Percentiles rank a stretch among this genome's conserved stretches.
Evolutionary conservation across 495 filamentous ascomycete species (phyloP).

Genomic region (Aspergillus nanangensis): DNA sequence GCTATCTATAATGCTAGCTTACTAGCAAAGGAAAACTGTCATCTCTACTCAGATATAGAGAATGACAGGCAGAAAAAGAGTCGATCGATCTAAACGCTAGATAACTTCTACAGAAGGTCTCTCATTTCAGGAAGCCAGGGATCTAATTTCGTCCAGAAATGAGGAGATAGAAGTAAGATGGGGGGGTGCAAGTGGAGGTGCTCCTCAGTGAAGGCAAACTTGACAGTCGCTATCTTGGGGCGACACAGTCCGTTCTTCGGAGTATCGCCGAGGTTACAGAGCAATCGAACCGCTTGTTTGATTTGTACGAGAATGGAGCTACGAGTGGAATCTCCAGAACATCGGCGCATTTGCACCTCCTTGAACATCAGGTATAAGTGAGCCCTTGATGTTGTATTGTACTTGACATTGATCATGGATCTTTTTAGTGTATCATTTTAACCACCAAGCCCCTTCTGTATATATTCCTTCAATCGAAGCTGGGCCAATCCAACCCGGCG

Average conservation of each 20-base stretch:
- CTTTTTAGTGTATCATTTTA: not conserved
- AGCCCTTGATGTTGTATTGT: not conserved
- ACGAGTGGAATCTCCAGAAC: not conserved
- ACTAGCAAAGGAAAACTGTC: too few species aligned
- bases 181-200: too few species aligned
- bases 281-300: not conserved
- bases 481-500: not conserved
- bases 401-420: not conserved
- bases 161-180: too few species aligned
- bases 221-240: slow-evolving; percentile 3
- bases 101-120: too few species aligned
- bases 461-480: slow-evolving; percentile 1
- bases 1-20: too few species aligned
- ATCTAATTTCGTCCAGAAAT: too few species aligned
- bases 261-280: not conserved
- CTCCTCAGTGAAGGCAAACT: not conserved
- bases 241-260: slow-evolving; percentile 2
- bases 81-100: too few species aligned
- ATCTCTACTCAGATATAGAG: too few species aligned
- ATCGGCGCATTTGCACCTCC: slow-evolving; percentile 2
- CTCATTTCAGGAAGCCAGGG: too few species aligned
- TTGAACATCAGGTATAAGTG: slow-evolving; percentile 1
- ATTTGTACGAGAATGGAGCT: not conserved
- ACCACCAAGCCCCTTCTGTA: slow-evolving; percentile 1
- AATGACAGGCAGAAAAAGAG: too few species aligned